Evolutionary conservation across 1,139 yeast genomes (phyloP).

Genomic region (Sugiyamaella paludigena): DNA sequence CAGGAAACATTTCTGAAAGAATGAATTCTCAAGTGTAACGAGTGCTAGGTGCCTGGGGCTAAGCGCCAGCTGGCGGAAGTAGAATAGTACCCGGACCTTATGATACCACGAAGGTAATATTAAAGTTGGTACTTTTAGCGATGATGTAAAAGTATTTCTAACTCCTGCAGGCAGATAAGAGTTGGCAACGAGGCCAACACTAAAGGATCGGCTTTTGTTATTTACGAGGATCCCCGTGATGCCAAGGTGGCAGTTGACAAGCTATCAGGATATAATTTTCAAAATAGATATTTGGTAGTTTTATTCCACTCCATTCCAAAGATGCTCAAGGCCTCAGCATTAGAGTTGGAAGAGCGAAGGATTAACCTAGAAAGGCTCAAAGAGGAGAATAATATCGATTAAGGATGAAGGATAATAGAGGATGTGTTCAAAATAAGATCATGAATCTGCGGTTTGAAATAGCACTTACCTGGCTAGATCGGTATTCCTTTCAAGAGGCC

Average conservation of each 20-base stretch:
- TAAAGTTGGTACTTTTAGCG: too few relatives aligned
- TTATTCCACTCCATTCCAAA: conserved; percentile 47
- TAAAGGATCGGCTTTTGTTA: conserved; percentile 57
- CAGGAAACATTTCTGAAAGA: too few relatives aligned
- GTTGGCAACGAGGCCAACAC: conserved; percentile 46
- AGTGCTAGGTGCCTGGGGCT: too few relatives aligned
- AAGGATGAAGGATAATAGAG: not conserved
- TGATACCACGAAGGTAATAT: too few relatives aligned
- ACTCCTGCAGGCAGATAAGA: conserved; percentile 45
- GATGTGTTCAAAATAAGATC: not conserved
- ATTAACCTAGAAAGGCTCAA: conserved; percentile 32
- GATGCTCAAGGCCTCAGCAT: conserved; percentile 24
- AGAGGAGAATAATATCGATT: conserved; percentile 28
- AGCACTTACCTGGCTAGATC: not conserved
- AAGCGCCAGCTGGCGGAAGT: too few relatives aligned
- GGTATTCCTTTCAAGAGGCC: too few relatives aligned
- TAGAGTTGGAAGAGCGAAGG: conserved; percentile 30
- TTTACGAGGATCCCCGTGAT: conserved; percentile 49
- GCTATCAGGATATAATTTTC: conserved; percentile 59
- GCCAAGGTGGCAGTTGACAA: conserved; percentile 54
- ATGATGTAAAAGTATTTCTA: not conserved
- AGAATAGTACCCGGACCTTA: too few relatives aligned
- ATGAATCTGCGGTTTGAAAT: not conserved
- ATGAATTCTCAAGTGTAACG: too few relatives aligned
- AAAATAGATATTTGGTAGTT: conserved; percentile 59